A percentile compares a stretch with the other conserved stretches of the same genome.
These are phyloP conservation scores for Aspergillus pseudoterreus DNA, from an alignment of 2,329 filamentous ascomycete species.

Conservation along the genomic window DNA sequence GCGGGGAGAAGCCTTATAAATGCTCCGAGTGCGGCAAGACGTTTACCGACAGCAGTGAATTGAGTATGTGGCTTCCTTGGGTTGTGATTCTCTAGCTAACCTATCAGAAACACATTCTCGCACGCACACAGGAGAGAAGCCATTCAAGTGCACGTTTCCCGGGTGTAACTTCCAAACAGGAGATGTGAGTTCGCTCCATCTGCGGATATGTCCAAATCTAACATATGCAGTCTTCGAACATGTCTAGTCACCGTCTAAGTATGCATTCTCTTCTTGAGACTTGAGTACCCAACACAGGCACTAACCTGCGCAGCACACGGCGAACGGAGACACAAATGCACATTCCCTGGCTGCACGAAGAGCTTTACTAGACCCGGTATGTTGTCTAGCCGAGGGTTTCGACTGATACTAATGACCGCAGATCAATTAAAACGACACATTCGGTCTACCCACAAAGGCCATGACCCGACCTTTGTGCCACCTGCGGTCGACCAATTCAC, in stretches of 20 bases:
- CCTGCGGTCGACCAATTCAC: slow-evolving; percentile 22
- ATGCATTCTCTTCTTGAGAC: slow-evolving; percentile 16
- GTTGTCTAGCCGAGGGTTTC: background rate
- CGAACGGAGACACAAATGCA: slow-evolving; percentile 41
- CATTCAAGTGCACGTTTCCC: slow-evolving; percentile 41
- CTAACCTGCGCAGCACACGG: slow-evolving; percentile 31
- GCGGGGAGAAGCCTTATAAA: slow-evolving; percentile 42
- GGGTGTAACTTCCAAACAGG: slow-evolving; percentile 43
- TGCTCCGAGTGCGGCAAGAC: slow-evolving; percentile 40
- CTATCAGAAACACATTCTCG: slow-evolving; percentile 40
- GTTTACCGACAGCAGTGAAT: slow-evolving; percentile 44
- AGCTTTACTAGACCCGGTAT: slow-evolving; percentile 44
- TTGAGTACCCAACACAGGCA: background rate
- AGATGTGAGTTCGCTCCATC: slow-evolving; percentile 31
- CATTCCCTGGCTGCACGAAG: slow-evolving; percentile 37
- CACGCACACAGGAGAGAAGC: slow-evolving; percentile 42
- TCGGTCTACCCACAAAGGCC: slow-evolving; percentile 34
- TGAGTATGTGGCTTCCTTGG: slow-evolving; percentile 28
- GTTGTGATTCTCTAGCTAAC: slow-evolving; percentile 15
- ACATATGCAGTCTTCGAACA: slow-evolving; percentile 38
- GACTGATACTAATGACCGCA: slow-evolving; percentile 12
- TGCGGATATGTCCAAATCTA: background rate
- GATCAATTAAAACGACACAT: slow-evolving; percentile 42
- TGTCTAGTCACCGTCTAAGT: slow-evolving; percentile 44
- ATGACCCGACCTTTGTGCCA: slow-evolving; percentile 17